A percentile compares a stretch with the other conserved stretches of the same genome.
Evolutionary conservation across 768 basidiomycete species (phyloP).

Genomic region (Phaffia tasmanica): DNA sequence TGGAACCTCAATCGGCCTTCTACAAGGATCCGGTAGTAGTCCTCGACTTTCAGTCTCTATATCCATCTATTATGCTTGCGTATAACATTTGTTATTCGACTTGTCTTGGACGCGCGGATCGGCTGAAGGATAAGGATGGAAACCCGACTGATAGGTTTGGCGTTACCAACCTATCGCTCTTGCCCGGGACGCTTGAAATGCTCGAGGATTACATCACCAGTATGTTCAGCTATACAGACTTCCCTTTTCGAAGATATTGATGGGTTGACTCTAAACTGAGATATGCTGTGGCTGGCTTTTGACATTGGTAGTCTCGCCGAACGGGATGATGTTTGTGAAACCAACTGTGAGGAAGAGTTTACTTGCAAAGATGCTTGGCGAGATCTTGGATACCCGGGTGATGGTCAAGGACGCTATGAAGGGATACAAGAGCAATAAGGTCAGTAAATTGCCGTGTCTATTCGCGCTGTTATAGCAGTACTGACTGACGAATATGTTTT

Average conservation of each 20-base stretch:
- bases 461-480: not conserved
- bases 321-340: constrained; percentile 90
- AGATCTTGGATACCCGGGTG: constrained; percentile 84
- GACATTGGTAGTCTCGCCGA: constrained; percentile 63
- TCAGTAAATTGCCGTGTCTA: constrained; percentile 31
- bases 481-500: not conserved
- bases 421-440: constrained; percentile 60
- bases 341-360: constrained; percentile 69
- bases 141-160: constrained; percentile 54
- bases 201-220: constrained; percentile 68
- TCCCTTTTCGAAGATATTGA: not conserved
- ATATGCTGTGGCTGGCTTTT: not conserved
- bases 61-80: constrained; percentile 96
- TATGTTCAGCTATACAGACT: constrained; percentile 36
- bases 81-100: constrained; percentile 91
- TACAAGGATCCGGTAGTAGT: constrained; percentile 88
- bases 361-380: constrained; percentile 78
- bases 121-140: constrained; percentile 66
- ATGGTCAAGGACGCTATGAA: constrained; percentile 99
- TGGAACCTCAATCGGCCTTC: constrained; percentile 87
- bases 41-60: constrained; percentile 89
- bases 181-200: constrained; percentile 55
- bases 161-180: constrained; percentile 57
- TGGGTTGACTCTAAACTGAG: too few species aligned
- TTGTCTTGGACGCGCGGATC: constrained; percentile 73